A percentile compares a stretch with the other conserved stretches of the same genome.
Conservation (phyloP, 139 green algal species). For the Penium margaritaceum region DNA sequence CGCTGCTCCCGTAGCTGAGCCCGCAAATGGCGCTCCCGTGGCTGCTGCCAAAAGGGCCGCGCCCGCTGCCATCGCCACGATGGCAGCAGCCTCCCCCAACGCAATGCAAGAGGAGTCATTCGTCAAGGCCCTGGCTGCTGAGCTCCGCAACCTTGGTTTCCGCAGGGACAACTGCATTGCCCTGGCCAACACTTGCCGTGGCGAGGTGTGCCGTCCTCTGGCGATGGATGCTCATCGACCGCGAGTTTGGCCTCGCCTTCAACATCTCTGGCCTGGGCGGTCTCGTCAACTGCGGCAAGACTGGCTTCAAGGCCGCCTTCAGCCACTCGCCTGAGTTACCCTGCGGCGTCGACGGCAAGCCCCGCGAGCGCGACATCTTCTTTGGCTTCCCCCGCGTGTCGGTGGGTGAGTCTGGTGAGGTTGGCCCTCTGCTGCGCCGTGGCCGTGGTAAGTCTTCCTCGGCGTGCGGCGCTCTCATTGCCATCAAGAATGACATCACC, state of each 20-base stretch:
- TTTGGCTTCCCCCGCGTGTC: slow-evolving; percentile 82
- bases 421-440: slow-evolving; percentile 62
- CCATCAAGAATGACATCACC: slow-evolving; percentile 52
- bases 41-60: no score
- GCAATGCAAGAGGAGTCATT: slow-evolving; percentile 9
- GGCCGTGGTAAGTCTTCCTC: slow-evolving; percentile 53
- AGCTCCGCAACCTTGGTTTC: slow-evolving; percentile 4
- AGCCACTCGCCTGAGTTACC: slow-evolving; percentile 11
- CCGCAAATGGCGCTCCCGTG: no score
- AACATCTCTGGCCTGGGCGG: slow-evolving; percentile 21
- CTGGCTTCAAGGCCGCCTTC: not conserved
- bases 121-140: not conserved
- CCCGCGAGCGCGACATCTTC: slow-evolving; percentile 66
- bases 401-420: slow-evolving; percentile 58
- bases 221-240: slow-evolving; percentile 22
- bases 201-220: slow-evolving; percentile 48
- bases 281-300: slow-evolving; percentile 12
- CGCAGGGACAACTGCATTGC: slow-evolving; percentile 10
- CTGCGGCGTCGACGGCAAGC: slow-evolving; percentile 9
- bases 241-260: slow-evolving; percentile 16
- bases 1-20: no score
- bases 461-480: slow-evolving; percentile 75
- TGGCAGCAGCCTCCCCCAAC: not conserved
- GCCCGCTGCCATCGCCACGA: no score
- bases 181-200: slow-evolving; percentile 58